Conservation (phyloP, 2,329 filamentous ascomycete species). For the Colletotrichum limetticola region DNA sequence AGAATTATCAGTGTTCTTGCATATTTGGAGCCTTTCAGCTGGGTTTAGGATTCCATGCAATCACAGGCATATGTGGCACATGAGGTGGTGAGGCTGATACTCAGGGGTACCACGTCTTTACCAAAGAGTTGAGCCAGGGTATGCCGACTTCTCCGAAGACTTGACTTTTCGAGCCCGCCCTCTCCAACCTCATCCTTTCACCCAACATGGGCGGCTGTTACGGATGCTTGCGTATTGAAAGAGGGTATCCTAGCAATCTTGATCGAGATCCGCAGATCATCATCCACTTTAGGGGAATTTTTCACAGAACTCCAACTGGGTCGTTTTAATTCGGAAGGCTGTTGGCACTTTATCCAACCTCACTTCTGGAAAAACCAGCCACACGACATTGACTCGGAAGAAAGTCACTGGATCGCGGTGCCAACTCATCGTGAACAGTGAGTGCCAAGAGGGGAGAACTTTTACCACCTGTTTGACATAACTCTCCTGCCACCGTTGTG, state of each 20-base stretch:
- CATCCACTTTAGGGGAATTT: constrained; percentile 1
- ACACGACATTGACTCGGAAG: constrained; percentile 14
- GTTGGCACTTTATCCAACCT: background rate
- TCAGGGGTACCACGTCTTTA: constrained; percentile 8
- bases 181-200: background rate
- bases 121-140: background rate
- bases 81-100: background rate
- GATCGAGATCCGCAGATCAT: constrained; percentile 17
- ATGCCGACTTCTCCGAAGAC: background rate
- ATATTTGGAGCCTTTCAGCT: background rate
- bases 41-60: background rate
- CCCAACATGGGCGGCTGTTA: background rate
- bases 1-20: background rate
- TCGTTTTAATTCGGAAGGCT: background rate
- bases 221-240: background rate
- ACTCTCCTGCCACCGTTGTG: background rate
- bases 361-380: constrained; percentile 7
- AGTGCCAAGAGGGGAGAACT: background rate
- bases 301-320: background rate
- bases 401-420: background rate
- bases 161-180: background rate
- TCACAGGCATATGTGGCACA: background rate
- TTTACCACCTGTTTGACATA: background rate
- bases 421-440: background rate
- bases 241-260: constrained; percentile 10